These are phyloP conservation scores for Pythium periplocum DNA, from an alignment of 352 stramenopile species.

Conservation along the genomic window DNA sequence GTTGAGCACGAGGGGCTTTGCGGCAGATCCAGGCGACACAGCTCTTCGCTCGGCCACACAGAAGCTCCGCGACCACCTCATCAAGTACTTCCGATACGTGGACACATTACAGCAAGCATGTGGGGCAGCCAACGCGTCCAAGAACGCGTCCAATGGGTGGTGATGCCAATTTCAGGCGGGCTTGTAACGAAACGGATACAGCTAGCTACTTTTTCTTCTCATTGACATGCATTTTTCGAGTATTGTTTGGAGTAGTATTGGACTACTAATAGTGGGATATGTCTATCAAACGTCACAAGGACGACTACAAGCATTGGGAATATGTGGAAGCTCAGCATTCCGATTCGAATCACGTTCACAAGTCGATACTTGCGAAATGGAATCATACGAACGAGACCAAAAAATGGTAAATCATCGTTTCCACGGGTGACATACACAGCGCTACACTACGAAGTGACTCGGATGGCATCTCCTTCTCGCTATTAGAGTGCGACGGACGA, in stretches of 20 bases:
- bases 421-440: not conserved
- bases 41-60: constrained; percentile 27
- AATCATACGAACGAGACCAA: constrained; percentile 67
- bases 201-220: not conserved
- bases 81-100: constrained; percentile 48
- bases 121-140: constrained; percentile 36
- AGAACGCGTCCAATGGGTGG: constrained; percentile 9
- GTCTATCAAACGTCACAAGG: too few species aligned
- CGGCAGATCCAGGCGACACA: constrained; percentile 3
- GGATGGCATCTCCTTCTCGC: too few species aligned
- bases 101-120: constrained; percentile 47
- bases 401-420: constrained; percentile 62
- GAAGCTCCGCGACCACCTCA: constrained; percentile 33
- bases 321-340: constrained; percentile 38
- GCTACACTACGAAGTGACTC: too few species aligned
- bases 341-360: constrained; percentile 46
- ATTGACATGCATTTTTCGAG: constrained; percentile 1
- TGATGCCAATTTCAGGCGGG: too few species aligned
- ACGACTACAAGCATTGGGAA: too few species aligned
- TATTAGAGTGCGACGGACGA: too few species aligned
- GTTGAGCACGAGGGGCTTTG: constrained; percentile 19
- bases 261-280: too few species aligned
- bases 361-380: constrained; percentile 20
- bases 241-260: too few species aligned
- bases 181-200: too few species aligned